Evolutionary conservation across 345 rosid species (phyloP), one percentile per base, ranked within the genome.

Genomic region (Pugionium cornutum): DNA sequence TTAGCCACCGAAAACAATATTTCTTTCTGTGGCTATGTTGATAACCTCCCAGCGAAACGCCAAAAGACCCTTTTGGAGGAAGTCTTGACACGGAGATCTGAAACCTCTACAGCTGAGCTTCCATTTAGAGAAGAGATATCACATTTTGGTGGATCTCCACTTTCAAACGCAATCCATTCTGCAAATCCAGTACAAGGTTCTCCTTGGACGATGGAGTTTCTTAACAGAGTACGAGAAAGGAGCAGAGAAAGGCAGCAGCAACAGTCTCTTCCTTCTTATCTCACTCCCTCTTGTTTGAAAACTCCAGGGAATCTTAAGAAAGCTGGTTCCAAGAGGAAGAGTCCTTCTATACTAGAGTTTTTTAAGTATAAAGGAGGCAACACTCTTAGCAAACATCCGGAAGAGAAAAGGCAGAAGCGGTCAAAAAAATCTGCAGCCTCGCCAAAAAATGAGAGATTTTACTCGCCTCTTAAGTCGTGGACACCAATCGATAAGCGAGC

Each of bases 171-270:
- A 57, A 76, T 91, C 65, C 82, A 6, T 73, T 83, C 88, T 44
- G 56, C 77, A 47, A 67, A 52, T 68, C 76, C 76, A 62, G 83
- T 72, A 30, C 79, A 79, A 75, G 79, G 86, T 63, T 91, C 97
- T 33, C 96, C 99, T 48, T 95, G 99, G 97, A 89, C 94, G 2
- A 75, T 87, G n/a, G 95, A 86, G 58, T 91, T 91, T 77, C 87
- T 95, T 39, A 95, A 91, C 70, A 78, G 85, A 79, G 77, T 86
- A 57, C 78, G 86, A 71, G 94, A 91, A 76, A 90, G 83, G 78
- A 82, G 89, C 79, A 91, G 79, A 78, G 68, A 73, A 67, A 60
- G 74, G 53, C 31, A 68, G 70, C 82, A 79, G 50, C 86, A 72
- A 76, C 87, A 80, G 67, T 67, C 83, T 62, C 85, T 79, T 80